phyloP scores from a whole-genome alignment of 2,329 filamentous ascomycete species.

The Fusarium sp. region DNA sequence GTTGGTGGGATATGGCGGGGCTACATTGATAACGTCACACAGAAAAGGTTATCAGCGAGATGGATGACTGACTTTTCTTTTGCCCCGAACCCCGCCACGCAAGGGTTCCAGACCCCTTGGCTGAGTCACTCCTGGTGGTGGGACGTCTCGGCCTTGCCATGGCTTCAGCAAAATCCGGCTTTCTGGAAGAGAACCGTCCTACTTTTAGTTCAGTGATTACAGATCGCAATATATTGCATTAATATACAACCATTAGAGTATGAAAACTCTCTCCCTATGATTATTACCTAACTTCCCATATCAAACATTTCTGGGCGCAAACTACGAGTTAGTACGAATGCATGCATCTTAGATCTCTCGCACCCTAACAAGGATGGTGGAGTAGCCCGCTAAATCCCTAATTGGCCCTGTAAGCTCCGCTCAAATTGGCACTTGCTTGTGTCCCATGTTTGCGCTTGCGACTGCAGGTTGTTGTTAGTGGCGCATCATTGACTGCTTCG shows the following conservation, averaged over 20 bases:
- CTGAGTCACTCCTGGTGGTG: conserved; percentile 19
- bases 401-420: conserved; percentile 1
- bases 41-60: conserved; percentile 42
- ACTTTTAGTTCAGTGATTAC: neutral
- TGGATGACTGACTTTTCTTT: conserved; percentile 44
- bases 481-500: conserved; percentile 33
- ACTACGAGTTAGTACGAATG: too few species aligned
- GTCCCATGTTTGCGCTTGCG: neutral
- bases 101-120: conserved; percentile 30
- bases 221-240: neutral
- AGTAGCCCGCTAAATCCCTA: neutral
- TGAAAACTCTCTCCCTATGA: neutral
- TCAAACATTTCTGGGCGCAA: neutral
- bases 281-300: neutral
- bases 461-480: conserved; percentile 4
- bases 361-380: neutral
- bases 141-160: neutral
- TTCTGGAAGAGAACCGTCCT: neutral
- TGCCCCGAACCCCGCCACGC: conserved; percentile 36
- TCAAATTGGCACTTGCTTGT: neutral
- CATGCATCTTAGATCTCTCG: neutral
- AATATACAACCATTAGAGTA: neutral
- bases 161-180: neutral
- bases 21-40: conserved; percentile 49
- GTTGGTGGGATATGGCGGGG: conserved; percentile 50